A percentile compares a stretch with the other conserved stretches of the same genome.
phyloP scores from a whole-genome alignment of 2,329 filamentous ascomycete species.

The Knufia fluminis region DNA sequence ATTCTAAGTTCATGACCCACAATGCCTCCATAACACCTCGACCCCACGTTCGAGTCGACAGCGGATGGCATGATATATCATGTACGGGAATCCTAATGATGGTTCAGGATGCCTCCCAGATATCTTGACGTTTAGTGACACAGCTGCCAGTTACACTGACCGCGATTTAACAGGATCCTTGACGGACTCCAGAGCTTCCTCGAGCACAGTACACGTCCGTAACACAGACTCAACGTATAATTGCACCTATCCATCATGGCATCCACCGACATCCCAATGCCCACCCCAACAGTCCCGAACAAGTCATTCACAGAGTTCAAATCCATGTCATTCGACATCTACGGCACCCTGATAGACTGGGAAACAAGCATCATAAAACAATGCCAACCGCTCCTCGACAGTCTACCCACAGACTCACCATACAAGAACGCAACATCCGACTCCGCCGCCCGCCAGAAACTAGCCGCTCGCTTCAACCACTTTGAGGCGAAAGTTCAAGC shows the following conservation, averaged over 20 bases:
- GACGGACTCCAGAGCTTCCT: not conserved
- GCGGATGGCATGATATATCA: too few relatives aligned
- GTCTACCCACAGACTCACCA: not conserved
- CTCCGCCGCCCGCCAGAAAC: slow-evolving; percentile 29
- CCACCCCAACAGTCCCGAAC: slow-evolving; percentile 2
- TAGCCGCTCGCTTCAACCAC: slow-evolving; percentile 35
- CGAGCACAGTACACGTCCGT: too few relatives aligned
- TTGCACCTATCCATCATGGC: not conserved
- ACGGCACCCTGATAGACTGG: slow-evolving; percentile 70
- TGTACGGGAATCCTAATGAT: too few relatives aligned
- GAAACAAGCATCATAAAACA: not conserved
- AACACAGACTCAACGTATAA: not conserved
- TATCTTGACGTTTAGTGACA: too few relatives aligned
- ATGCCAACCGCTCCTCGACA: not conserved
- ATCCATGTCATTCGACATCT: slow-evolving; percentile 65
- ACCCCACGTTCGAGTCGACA: too few relatives aligned
- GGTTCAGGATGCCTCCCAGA: too few relatives aligned
- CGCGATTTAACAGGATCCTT: not conserved
- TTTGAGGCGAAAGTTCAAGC: slow-evolving; percentile 42
- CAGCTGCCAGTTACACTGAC: too few relatives aligned
- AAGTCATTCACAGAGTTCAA: slow-evolving; percentile 16
- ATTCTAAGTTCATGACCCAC: not conserved
- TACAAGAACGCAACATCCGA: not conserved
- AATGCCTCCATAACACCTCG: too few relatives aligned
- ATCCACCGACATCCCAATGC: slow-evolving; percentile 2